Evolutionary conservation across 73 alveolate species (phyloP).

Genomic region (Effrenium voratum): DNA sequence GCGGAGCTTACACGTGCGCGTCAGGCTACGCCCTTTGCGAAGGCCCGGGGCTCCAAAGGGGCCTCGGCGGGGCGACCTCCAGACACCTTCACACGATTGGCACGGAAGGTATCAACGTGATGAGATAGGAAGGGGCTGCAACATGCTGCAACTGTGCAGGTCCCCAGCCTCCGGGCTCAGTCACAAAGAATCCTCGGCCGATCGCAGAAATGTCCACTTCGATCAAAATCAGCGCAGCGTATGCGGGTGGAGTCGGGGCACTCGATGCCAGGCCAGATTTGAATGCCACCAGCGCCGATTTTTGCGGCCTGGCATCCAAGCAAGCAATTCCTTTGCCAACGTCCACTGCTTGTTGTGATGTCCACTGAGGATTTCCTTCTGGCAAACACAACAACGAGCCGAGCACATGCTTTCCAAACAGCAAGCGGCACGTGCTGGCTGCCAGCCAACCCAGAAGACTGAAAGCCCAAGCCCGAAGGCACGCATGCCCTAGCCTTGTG

Average conservation of each 20-base stretch:
- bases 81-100: no score
- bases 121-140: no score
- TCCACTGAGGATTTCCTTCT: not conserved
- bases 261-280: conserved; percentile 84
- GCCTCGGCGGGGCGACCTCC: no score
- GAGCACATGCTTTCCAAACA: not conserved
- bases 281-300: conserved; percentile 85
- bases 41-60: no score
- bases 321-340: not conserved
- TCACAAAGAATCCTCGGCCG: no score
- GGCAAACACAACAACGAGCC: not conserved
- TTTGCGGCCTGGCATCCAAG: conserved; percentile 32
- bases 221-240: no score
- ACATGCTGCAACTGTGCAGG: no score
- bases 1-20: no score
- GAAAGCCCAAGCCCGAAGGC: not conserved
- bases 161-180: no score
- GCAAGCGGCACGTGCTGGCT: not conserved
- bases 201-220: no score
- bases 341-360: not conserved
- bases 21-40: no score
- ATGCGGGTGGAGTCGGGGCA: not conserved
- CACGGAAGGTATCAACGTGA: no score
- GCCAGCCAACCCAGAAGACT: not conserved
- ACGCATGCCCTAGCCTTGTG: conserved; percentile 40